These are phyloP conservation scores for Dictyostelium citrinum DNA, from an alignment of 78 protist genomes.

Conservation along the genomic window DNA sequence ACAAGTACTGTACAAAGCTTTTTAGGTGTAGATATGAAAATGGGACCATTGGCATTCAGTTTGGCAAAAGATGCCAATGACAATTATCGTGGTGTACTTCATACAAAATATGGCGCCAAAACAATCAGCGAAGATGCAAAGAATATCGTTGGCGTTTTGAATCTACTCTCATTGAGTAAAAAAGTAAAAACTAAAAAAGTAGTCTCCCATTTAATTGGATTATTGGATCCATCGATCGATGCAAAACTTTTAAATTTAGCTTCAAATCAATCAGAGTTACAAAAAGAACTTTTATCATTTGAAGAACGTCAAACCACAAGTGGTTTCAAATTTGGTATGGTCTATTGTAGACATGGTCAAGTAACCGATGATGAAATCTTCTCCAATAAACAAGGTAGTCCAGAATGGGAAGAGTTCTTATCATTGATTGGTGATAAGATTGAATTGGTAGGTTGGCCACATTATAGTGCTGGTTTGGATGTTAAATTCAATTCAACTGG, in stretches of 20 bases:
- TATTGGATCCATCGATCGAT: conserved; percentile 18
- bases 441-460: conserved; percentile 74
- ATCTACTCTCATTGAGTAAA: background rate
- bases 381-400: conserved; percentile 39
- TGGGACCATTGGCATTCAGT: conserved; percentile 65
- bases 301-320: conserved; percentile 74
- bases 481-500: conserved; percentile 74
- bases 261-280: conserved; percentile 44
- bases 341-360: conserved; percentile 66
- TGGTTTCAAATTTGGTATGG: conserved; percentile 80
- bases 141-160: conserved; percentile 6
- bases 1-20: conserved; percentile 5
- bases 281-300: conserved; percentile 41
- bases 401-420: conserved; percentile 70
- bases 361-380: conserved; percentile 49
- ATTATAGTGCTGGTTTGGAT: conserved; percentile 84
- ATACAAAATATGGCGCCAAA: conserved; percentile 52
- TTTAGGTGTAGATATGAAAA: conserved; percentile 45
- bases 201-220: conserved; percentile 1
- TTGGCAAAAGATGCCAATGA: conserved; percentile 26
- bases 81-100: conserved; percentile 52
- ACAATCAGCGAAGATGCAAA: conserved; percentile 18
- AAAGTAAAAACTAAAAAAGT: conserved; percentile 35
- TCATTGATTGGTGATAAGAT: conserved; percentile 69
- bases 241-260: conserved; percentile 8